These are phyloP conservation scores for Cytospora chrysosperma DNA, from an alignment of 2,329 filamentous ascomycete species.

Conservation along the genomic window DNA sequence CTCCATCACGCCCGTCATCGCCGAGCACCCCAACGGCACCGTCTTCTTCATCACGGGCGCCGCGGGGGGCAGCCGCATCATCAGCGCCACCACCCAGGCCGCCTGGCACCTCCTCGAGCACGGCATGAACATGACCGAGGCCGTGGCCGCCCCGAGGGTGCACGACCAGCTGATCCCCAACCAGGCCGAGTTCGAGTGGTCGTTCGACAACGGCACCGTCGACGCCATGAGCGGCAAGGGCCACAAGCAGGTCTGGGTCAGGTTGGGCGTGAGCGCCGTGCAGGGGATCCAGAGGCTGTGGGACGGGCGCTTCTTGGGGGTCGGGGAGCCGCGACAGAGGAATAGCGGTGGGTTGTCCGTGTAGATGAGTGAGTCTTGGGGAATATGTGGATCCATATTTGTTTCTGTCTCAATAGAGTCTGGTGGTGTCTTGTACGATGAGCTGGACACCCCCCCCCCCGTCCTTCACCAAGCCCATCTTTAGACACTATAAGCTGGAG, in stretches of 20 bases:
- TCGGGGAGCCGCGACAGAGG: constrained; percentile 75
- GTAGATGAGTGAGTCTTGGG: constrained; percentile 29
- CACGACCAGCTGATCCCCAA: constrained; percentile 83
- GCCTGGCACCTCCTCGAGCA: constrained; percentile 73
- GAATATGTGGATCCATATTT: neutral
- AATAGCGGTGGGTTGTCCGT: constrained; percentile 67
- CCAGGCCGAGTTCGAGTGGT: constrained; percentile 66
- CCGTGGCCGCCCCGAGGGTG: constrained; percentile 67
- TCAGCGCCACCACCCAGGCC: constrained; percentile 77
- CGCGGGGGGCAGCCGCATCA: constrained; percentile 82
- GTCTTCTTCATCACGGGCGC: constrained; percentile 74
- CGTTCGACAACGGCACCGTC: constrained; percentile 68
- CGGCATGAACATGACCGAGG: constrained; percentile 57
- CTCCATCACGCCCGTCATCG: constrained; percentile 79
- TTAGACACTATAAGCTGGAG: no score
- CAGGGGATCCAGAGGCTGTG: constrained; percentile 66
- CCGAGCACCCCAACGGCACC: constrained; percentile 62
- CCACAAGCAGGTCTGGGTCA: constrained; percentile 74
- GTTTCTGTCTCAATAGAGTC: neutral
- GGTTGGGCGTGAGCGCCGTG: constrained; percentile 64
- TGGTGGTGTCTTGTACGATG: neutral
- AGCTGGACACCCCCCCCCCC: no score
- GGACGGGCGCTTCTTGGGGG: constrained; percentile 74
- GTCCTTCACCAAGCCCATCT: no score
- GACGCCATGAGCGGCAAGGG: constrained; percentile 64